Percentiles rank a stretch among this genome's conserved stretches.
Conservation (phyloP, 2,329 filamentous ascomycete genomes). For the Ophiobolus disseminans region DNA sequence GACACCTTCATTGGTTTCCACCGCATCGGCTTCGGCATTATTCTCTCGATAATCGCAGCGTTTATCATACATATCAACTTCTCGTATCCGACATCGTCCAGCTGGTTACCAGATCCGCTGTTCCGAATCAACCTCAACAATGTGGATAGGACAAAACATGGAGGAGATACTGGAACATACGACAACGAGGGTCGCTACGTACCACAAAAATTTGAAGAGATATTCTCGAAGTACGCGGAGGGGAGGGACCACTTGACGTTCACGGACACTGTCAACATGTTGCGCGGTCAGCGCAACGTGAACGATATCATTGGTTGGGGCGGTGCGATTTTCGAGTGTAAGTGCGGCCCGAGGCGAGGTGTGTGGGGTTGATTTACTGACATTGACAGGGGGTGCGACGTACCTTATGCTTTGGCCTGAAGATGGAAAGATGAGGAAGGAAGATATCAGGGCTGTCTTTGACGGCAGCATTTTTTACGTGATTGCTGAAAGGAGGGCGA, state of each 20-base stretch:
- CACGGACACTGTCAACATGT: constrained; percentile 48
- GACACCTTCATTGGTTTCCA: constrained; percentile 60
- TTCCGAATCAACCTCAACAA: constrained; percentile 52
- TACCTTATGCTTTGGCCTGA: constrained; percentile 63
- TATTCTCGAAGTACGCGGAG: constrained; percentile 55
- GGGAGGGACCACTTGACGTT: constrained; percentile 51
- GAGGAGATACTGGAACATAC: constrained; percentile 52
- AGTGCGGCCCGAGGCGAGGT: neutral
- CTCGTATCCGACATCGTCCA: constrained; percentile 56
- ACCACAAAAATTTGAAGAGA: constrained; percentile 57
- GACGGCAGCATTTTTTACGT: constrained; percentile 61
- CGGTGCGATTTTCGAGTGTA: constrained; percentile 54
- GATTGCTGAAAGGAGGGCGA: constrained; percentile 36
- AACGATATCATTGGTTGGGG: constrained; percentile 56
- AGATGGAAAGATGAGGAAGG: constrained; percentile 64
- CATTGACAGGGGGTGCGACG: constrained; percentile 53
- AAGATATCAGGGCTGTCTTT: constrained; percentile 62
- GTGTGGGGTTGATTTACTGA: neutral
- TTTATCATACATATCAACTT: constrained; percentile 59
- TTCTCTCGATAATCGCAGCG: constrained; percentile 54
- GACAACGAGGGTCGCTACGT: constrained; percentile 56
- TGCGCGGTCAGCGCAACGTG: constrained; percentile 51
- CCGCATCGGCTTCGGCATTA: constrained; percentile 54
- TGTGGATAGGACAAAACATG: constrained; percentile 55
- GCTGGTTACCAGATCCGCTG: constrained; percentile 54